Evolutionary conservation across 2,329 filamentous ascomycete genomes (phyloP).

Genomic region (Colletotrichum tropicale): DNA sequence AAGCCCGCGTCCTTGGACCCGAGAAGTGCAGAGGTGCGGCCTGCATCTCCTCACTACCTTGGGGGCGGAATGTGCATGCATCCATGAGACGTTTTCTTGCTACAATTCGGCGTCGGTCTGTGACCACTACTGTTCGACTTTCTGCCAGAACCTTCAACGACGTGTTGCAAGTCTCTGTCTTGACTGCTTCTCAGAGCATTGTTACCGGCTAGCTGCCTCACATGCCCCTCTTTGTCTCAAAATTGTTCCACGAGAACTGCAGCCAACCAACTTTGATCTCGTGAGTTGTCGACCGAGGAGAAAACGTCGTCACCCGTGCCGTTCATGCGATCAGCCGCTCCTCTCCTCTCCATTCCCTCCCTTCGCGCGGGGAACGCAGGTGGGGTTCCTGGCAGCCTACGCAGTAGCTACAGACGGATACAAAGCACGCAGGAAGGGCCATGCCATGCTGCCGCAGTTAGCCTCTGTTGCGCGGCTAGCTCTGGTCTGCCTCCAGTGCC

Average conservation of each 20-base stretch:
- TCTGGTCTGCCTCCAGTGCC: not conserved
- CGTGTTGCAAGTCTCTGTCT: not conserved
- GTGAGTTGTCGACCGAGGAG: not conserved
- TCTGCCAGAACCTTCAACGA: not conserved
- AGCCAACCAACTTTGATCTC: not conserved
- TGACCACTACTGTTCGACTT: not conserved
- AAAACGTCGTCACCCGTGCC: not conserved
- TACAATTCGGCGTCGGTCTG: not conserved
- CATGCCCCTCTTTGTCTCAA: not conserved
- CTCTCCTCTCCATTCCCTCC: not conserved
- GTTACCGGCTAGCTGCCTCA: not conserved
- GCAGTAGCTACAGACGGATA: not conserved
- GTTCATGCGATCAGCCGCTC: slow-evolving; percentile 1
- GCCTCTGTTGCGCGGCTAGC: not conserved
- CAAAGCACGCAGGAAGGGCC: not conserved
- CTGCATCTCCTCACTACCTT: not conserved
- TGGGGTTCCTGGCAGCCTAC: not conserved
- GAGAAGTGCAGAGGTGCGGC: not conserved
- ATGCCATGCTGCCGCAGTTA: not conserved
- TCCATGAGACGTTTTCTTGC: slow-evolving; percentile 1
- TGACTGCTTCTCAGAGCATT: not conserved
- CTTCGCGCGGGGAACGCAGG: not conserved
- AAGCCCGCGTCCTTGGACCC: slow-evolving; percentile 1
- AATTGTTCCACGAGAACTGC: not conserved
- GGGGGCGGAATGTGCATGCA: not conserved